Percentiles rank a stretch among this genome's conserved stretches.
Evolutionary conservation across 495 filamentous ascomycete genomes (phyloP).

Genomic region (Lepidopterella palustris): DNA sequence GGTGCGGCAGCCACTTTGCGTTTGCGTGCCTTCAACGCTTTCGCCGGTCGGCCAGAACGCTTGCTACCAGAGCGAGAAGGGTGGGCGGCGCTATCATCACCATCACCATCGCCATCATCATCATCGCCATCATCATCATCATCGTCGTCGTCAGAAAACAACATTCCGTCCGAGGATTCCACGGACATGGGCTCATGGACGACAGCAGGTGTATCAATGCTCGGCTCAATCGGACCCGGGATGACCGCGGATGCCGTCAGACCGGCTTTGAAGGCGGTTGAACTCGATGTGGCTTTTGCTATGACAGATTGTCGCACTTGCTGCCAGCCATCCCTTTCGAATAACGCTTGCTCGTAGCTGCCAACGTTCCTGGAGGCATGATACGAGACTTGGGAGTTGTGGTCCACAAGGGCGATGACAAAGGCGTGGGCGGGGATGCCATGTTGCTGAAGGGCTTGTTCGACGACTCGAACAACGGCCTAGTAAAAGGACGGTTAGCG

Average conservation of each 20-base stretch:
- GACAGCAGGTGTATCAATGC: not conserved
- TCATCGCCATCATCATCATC: no score
- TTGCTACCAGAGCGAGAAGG: not conserved
- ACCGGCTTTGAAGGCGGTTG: not conserved
- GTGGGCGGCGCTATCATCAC: no score
- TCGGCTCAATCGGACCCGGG: not conserved
- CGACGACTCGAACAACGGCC: not conserved
- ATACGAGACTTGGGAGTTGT: not conserved
- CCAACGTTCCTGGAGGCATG: slow-evolving; percentile 2
- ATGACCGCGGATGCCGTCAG: not conserved
- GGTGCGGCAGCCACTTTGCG: not conserved
- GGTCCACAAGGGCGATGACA: not conserved
- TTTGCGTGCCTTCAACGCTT: not conserved
- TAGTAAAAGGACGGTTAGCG: not conserved
- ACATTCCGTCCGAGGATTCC: not conserved
- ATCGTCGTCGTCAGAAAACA: not conserved
- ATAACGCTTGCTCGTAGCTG: not conserved
- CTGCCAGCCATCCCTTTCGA: not conserved
- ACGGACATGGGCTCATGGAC: not conserved
- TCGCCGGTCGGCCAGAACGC: not conserved
- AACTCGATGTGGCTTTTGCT: not conserved
- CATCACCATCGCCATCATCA: no score
- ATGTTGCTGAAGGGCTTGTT: not conserved
- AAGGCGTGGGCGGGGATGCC: not conserved
- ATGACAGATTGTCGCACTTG: not conserved